Evolutionary conservation across 768 basidiomycete genomes (phyloP), one percentile per base, ranked within the genome.

Genomic region (Podaxis sp.): DNA sequence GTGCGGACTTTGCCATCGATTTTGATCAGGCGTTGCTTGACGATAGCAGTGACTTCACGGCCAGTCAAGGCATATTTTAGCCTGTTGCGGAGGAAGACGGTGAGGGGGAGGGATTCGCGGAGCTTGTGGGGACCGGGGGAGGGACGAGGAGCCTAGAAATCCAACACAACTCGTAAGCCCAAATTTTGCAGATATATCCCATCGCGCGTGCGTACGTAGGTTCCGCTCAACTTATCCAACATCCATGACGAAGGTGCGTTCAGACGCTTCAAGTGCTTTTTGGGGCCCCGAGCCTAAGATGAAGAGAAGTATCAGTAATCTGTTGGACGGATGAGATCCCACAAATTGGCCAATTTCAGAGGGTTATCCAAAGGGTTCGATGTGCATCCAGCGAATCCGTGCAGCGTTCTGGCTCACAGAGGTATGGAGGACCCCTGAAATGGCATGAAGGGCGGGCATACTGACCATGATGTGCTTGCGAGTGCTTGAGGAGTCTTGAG

Each of bases 111-210:
- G 65, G 87, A 98, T 83, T 98, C 97, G 70, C 96, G 90, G 73
- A 97, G 93, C 81, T 95, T 98, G 82, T 99, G 97, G 70, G 97
- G 97, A 81, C 97, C 96, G 67, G 97, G 90, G 59, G 95, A 97
- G 61, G 96, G 95, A 69, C 94, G 91, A 66, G 95, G 93, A 73
- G 95, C 95, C 94, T 93, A 67, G 44, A 62, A 69, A 62, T 42
- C 56, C 61, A 32, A 51, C 55, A 38, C 11, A 13, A 35, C 57
- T 61, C 32, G 51, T 69, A 51, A 62, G 64, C 54, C 44, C 65
- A 32, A 57, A 59, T 14, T 57, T 57, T 23, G 47, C 25, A 48
- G 47, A 25, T 27, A 48, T 48, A 25, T 48, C 47, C 32, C 47
- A 48, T 48, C 25, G 47, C 9, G 18, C 11, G 11, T 37, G 63